These are phyloP conservation scores for Zymoseptoria crescenta DNA, from an alignment of 2,329 filamentous ascomycete genomes.

Conservation along the genomic window DNA sequence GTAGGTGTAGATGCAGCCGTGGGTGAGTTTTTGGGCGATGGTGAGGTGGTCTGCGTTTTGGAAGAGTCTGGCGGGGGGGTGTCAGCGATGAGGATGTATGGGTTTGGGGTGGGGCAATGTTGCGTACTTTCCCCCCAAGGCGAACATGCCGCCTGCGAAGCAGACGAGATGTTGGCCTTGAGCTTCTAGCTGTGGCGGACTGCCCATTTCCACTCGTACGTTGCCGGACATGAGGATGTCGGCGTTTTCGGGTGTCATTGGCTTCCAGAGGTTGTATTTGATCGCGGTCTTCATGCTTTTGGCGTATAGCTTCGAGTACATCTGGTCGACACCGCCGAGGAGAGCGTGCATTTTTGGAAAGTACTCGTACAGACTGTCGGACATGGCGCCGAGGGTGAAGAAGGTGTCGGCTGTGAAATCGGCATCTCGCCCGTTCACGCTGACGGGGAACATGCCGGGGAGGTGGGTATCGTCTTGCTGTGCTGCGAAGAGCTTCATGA, in stretches of 20 bases:
- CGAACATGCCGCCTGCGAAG: constrained; percentile 57
- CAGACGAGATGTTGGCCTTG: constrained; percentile 53
- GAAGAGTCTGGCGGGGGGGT: constrained; percentile 36
- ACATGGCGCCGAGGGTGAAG: constrained; percentile 32
- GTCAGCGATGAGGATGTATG: neutral
- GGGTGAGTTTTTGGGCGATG: constrained; percentile 49
- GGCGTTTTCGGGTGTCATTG: constrained; percentile 39
- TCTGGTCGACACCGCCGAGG: constrained; percentile 38
- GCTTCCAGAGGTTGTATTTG: constrained; percentile 41
- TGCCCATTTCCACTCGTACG: constrained; percentile 27
- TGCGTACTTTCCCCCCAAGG: constrained; percentile 44
- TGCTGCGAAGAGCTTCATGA: constrained; percentile 35
- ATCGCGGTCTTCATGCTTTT: constrained; percentile 36
- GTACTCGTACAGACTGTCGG: constrained; percentile 34
- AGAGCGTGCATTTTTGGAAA: constrained; percentile 43
- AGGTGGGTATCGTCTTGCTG: constrained; percentile 38
- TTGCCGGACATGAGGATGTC: constrained; percentile 43
- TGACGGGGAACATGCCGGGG: constrained; percentile 43
- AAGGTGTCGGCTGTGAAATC: constrained; percentile 36
- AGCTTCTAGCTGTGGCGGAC: constrained; percentile 34
- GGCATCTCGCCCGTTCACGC: constrained; percentile 34
- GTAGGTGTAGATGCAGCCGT: constrained; percentile 58
- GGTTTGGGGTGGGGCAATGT: neutral
- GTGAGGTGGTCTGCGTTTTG: constrained; percentile 46
- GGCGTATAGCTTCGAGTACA: constrained; percentile 52